Base-by-base conservation (phyloP, 768 basidiomycete genomes). In the Brasilioporus rufonigricans region DNA sequence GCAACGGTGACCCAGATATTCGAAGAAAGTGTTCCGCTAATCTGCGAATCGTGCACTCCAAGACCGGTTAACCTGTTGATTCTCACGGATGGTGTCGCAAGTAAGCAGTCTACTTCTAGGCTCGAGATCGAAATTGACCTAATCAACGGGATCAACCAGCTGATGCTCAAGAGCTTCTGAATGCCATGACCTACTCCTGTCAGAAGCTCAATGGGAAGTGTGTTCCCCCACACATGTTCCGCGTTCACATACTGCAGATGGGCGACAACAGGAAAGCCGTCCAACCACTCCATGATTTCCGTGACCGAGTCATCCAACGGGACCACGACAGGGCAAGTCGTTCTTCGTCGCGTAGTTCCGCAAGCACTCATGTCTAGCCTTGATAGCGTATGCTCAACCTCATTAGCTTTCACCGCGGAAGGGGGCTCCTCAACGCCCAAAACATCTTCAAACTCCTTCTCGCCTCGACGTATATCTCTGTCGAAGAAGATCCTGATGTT, bases 231-330 rank as follows among this genome's bases (percentile, higher is more conserved):
- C 36, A 65, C 33, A 58, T 65, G 63, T 62, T 67, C 60, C 60
- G 60, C 2, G 60, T 66, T 12, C 58, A 66, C 33, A 24, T 67
- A 18, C 32, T 66, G 43, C 65, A 66, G 48, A 62, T 66, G 58
- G 65, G 65, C 1, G 52, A 60, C 0, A 60, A 66, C 33, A 59
- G 63, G 41, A 67, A 46, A 23, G 65, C 52, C 13, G 58, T 65
- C 51, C 33, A 53, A 45, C 65, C 65, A 4, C 55, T 66, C 14
- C 52, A 62, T 9, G 60, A 62, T 43, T 60, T 66, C 50, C 60
- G 58, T 32, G 63, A 67, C 16, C 56, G 51, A 26, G 29, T 67
- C 19, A 56, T 52, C 4, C 52, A 55, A 19, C 44, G 50, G 23
- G 65, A 64, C 41, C 49, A 44, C 11, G 50, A 56, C 16, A 59